Conservation (phyloP, 1,139 yeast species). For the Candida tropicalis region DNA sequence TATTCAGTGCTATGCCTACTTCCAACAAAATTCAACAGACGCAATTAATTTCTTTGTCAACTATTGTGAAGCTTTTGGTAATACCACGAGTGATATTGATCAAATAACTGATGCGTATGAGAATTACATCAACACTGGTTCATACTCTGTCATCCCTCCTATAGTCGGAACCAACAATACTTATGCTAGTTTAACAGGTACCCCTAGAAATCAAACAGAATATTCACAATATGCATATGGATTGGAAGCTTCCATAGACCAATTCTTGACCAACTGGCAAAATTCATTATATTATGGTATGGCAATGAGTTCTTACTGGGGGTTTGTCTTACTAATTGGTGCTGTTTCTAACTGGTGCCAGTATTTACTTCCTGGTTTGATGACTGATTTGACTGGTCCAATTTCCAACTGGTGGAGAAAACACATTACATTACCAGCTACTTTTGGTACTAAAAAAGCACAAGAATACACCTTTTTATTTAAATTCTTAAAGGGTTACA, state of each 20-base stretch:
- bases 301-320: conserved; percentile 46
- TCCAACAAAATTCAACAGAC: conserved; percentile 8
- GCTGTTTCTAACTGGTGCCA: conserved; percentile 40
- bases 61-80: conserved; percentile 18
- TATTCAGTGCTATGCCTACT: conserved; percentile 18
- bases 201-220: background rate
- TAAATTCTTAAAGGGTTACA: conserved; percentile 23
- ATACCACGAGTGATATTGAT: conserved; percentile 17
- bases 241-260: conserved; percentile 15
- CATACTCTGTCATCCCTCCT: conserved; percentile 19
- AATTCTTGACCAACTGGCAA: conserved; percentile 33
- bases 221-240: conserved; percentile 9
- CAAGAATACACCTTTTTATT: conserved; percentile 22
- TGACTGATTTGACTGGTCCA: conserved; percentile 23
- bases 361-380: conserved; percentile 24
- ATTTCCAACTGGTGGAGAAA: conserved; percentile 27
- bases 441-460: conserved; percentile 27
- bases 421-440: conserved; percentile 30
- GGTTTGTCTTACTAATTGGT: conserved; percentile 40
- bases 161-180: conserved; percentile 13
- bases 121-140: conserved; percentile 22
- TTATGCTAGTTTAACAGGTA: background rate
- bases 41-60: conserved; percentile 11
- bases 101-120: conserved; percentile 21
- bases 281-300: conserved; percentile 6